These are phyloP conservation scores for Sarocladium strictum DNA, from an alignment of 2,329 filamentous ascomycete genomes.

Conservation along the genomic window DNA sequence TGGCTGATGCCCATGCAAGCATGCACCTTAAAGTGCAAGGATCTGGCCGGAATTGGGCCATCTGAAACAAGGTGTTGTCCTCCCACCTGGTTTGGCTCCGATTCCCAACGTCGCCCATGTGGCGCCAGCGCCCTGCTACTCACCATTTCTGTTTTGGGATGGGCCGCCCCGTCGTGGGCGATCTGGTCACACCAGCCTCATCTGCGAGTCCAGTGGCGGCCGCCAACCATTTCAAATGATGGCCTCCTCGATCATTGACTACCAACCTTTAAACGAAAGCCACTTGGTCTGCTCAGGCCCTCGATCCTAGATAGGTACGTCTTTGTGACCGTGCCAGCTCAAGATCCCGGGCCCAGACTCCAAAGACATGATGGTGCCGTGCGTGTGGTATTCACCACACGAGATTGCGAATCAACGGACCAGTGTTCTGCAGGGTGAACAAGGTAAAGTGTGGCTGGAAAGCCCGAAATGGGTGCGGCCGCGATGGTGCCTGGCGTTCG, in stretches of 20 bases:
- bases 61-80: constrained; percentile 17
- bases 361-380: too few species aligned
- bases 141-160: not conserved
- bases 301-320: too few species aligned
- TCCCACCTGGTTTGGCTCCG: constrained; percentile 11
- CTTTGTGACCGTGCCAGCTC: too few species aligned
- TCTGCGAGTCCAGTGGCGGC: not conserved
- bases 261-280: not conserved
- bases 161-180: not conserved
- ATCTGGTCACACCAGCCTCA: constrained; percentile 8
- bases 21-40: not conserved
- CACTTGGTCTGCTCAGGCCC: constrained; percentile 1
- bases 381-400: too few species aligned
- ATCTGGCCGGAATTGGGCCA: constrained; percentile 14
- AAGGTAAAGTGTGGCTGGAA: too few species aligned
- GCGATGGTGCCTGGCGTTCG: not conserved
- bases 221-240: constrained; percentile 3
- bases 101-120: not conserved
- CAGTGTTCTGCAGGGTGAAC: too few species aligned
- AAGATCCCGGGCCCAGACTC: too few species aligned
- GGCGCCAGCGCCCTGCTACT: not conserved
- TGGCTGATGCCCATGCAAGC: not conserved
- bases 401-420: too few species aligned
- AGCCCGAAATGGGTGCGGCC: too few species aligned
- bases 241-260: constrained; percentile 2